A percentile compares a stretch with the other conserved stretches of the same genome.
These are phyloP conservation scores for Phaeosphaeriaceae sp. DNA, from an alignment of 2,329 filamentous ascomycete species.

Conservation along the genomic window DNA sequence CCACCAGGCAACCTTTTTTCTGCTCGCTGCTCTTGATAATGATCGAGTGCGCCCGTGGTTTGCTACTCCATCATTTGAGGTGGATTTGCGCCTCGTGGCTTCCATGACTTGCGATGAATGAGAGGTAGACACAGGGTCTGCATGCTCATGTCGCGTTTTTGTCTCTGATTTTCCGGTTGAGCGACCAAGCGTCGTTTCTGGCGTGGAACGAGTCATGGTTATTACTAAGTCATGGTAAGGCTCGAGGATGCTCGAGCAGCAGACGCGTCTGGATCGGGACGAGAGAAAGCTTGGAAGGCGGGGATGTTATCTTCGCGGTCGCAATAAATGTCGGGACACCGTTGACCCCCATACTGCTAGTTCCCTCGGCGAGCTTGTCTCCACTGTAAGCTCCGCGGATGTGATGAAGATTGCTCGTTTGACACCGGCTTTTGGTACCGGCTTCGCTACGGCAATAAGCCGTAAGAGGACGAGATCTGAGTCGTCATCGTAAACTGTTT, in stretches of 20 bases:
- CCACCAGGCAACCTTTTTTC: constrained; percentile 67
- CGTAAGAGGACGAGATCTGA: neutral
- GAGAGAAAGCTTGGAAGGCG: neutral
- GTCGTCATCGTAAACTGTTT: neutral
- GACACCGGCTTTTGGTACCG: neutral
- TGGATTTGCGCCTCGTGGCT: constrained; percentile 8
- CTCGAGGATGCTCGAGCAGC: neutral
- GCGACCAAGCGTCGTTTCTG: neutral
- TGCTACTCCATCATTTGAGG: constrained; percentile 8
- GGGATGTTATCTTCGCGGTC: neutral
- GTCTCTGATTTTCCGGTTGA: neutral
- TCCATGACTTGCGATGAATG: constrained; percentile 24
- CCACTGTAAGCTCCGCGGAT: neutral
- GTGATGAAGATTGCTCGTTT: neutral
- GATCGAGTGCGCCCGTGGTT: constrained; percentile 24
- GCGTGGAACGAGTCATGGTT: neutral
- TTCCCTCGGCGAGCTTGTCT: neutral
- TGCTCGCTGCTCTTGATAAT: constrained; percentile 17
- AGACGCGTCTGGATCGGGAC: neutral
- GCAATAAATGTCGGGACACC: neutral
- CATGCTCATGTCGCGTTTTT: neutral
- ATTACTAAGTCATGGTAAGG: neutral
- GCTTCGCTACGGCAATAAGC: neutral
- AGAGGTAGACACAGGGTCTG: constrained; percentile 7
- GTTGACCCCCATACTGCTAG: neutral